These are phyloP conservation scores for Daedalea quercina DNA, from an alignment of 768 basidiomycete species.

Conservation along the genomic window DNA sequence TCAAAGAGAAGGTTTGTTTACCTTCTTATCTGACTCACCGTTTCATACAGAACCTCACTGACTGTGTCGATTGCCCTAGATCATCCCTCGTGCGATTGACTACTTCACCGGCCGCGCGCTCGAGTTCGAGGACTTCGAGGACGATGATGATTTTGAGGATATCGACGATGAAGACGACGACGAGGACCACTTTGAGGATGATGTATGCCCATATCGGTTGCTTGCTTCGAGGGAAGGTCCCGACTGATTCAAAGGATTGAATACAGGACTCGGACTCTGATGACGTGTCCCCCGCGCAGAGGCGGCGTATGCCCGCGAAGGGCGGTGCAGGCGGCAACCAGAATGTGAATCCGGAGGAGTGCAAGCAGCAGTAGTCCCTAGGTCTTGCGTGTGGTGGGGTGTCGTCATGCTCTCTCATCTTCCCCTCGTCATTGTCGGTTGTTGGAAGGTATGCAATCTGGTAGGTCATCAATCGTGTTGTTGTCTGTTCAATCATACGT, in stretches of 20 bases:
- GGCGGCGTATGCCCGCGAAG: constrained; percentile 54
- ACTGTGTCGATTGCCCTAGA: constrained; percentile 33
- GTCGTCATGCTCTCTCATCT: neutral
- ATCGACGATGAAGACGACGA: constrained; percentile 55
- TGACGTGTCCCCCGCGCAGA: constrained; percentile 42
- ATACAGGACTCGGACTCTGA: constrained; percentile 66
- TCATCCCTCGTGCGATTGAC: constrained; percentile 93
- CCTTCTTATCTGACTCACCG: no score
- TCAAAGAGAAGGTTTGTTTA: constrained; percentile 84
- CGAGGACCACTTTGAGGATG: constrained; percentile 53
- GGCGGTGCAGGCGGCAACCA: constrained; percentile 33
- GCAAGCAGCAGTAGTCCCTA: constrained; percentile 73
- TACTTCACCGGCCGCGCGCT: constrained; percentile 97
- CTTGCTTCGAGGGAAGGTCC: constrained; percentile 8
- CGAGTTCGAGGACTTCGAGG: constrained; percentile 61
- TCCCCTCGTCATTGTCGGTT: neutral
- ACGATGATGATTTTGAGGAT: constrained; percentile 50
- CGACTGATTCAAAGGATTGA: constrained; percentile 5
- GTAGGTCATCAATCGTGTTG: neutral
- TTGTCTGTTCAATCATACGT: neutral
- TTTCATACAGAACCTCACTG: constrained; percentile 3
- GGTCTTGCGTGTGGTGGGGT: neutral
- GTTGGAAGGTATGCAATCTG: neutral
- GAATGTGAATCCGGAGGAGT: constrained; percentile 75
- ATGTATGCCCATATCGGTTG: constrained; percentile 30